phyloP scores from a whole-genome alignment of 495 filamentous ascomycete genomes.

The Neurospora sp. region DNA sequence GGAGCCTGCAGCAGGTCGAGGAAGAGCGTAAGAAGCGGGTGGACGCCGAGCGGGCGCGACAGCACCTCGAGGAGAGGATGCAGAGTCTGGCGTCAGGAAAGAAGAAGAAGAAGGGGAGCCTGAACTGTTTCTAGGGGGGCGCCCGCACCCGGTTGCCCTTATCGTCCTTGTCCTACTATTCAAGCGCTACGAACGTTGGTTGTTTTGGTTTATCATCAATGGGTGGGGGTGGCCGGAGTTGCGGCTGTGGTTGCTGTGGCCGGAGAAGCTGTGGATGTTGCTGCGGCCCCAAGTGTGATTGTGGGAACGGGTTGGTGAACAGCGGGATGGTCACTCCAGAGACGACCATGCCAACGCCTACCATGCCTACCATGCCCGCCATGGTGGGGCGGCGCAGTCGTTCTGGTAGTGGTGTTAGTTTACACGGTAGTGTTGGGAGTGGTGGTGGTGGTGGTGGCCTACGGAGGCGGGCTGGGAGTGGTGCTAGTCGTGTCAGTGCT shows the following conservation, averaged over 20 bases:
- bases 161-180: not conserved
- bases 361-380: not conserved
- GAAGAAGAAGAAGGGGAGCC: slow-evolving; percentile 92
- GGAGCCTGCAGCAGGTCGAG: slow-evolving; percentile 85
- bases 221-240: not conserved
- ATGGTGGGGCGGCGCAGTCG: not conserved
- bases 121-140: slow-evolving; percentile 81
- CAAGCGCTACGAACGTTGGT: not conserved
- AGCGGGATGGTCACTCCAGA: not conserved
- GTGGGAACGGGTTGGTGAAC: not conserved
- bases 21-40: slow-evolving; percentile 80
- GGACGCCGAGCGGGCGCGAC: slow-evolving; percentile 79
- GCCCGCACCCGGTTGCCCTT: not conserved
- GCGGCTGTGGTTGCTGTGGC: slow-evolving; percentile 1
- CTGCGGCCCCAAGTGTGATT: not conserved
- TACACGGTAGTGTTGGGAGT: not conserved
- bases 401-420: not conserved
- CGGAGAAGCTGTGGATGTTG: not conserved
- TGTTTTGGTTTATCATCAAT: slow-evolving; percentile 1
- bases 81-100: slow-evolving; percentile 77
- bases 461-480: not conserved
- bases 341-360: not conserved
- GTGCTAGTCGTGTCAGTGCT: not conserved
- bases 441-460: not conserved
- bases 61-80: slow-evolving; percentile 89